Evolutionary conservation across 2,329 filamentous ascomycete genomes (phyloP), one percentile per base, ranked within the genome.

Genomic region (Penicillium digitatum): DNA sequence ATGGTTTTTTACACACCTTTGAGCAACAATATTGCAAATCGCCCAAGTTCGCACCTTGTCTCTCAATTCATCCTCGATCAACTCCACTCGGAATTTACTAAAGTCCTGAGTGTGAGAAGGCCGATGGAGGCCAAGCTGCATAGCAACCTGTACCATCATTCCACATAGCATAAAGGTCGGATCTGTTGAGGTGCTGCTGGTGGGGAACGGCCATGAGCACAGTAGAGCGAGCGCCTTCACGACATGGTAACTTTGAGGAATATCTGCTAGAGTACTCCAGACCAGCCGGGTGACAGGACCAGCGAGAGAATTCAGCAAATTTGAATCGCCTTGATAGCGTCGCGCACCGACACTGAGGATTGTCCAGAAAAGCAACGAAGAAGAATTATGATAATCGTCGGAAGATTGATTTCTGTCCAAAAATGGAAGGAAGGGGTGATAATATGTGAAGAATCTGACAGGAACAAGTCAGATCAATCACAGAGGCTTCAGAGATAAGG

Each of bases 31-130:
- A 64, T 87, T 88, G 71, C 85, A 86, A 26, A 84, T 79, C 2
- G 83, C 83, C 85, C 85, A 88, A 2, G 85, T 87, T 59, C 82
- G 79, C 34, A 87, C 78, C 42, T 85, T 79, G 67, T 88, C 85
- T 47, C 80, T 79, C 56, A 87, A 77, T 59, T 87, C 84, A 60
- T 85, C 83, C 52, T 85, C 82, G 46, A 81, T 78, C 20, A 87
- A 70, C 49, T 85, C 74, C 22, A 79, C 71, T 9, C 76, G 71
- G 57, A 79, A 79, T 51, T 79, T 79, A 60, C 73, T 77, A 56
- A 80, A 80, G 62, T 80, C 78, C 58, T 86, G 82, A 3, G 83
- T 80, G 66, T 87, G 83, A 0, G 82, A 84, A 2, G 84, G 84
- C 29, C 84, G 78, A 65, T 87, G 84, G 22, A 87, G 73, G 39